Base-by-base conservation (phyloP, 2,329 filamentous ascomycete species). In the Talaromyces sp. region DNA sequence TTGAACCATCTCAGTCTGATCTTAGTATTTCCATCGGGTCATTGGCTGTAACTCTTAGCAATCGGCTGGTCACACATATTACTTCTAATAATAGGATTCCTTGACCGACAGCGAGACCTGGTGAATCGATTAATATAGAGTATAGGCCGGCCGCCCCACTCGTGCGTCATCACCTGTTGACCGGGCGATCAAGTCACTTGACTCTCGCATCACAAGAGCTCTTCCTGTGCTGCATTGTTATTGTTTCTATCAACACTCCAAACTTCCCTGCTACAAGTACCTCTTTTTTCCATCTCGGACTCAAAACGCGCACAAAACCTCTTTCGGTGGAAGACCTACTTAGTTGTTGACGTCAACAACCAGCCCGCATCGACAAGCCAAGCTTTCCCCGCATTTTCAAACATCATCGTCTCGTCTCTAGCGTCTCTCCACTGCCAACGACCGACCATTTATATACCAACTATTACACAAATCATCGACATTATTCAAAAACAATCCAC, bases 351-450 rank as follows among this genome's bases (percentile, higher is more conserved):
- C 44, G 44, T 47, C 28, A 57, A 28, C 28, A 25, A 47, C 30
- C 22, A 39, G 19, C 44, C 56, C n/a, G 51, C n/a, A 58, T n/a
- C n/a, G 25, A 19, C 42, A 28, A 19, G 44, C 56, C 22, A 58
- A 44, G 13, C 25, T 28, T 32, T 25, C 55, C 33, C 13, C 55
- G 25, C n/a, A 39, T 57, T 57, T 30, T 47, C 27, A 47, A 58
- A 58, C 44, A 58, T 32, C 44, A 17, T 33, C 42, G 36, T 9
- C 32, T 27, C 19, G 13, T 36, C 27, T 39, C 25, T 36, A 59
- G 19, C 36, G 36, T 42, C 64, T 64, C 53, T 33, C 64, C n/a
- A 19, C n/a, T 25, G 4, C 22, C 9, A 11, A 47, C 44, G n/a
- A 47, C 42, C 32, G n/a, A 22, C 42, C 15, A 27, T 60, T 10